A percentile compares a stretch with the other conserved stretches of the same genome.
Conservation (phyloP, 345 rosid species). For the Syzygium aqueum region DNA sequence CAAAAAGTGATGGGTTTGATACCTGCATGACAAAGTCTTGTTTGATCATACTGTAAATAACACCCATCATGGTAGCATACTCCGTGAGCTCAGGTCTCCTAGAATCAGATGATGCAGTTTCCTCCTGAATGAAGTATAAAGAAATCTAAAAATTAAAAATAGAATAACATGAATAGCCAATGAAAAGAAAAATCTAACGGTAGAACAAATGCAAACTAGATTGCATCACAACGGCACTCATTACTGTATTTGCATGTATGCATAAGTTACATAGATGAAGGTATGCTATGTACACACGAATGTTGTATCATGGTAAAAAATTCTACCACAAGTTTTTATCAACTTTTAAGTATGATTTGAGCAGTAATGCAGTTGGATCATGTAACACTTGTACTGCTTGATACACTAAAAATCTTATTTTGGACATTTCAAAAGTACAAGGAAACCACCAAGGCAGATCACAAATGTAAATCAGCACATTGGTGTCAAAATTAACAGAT, state of each 20-base stretch:
- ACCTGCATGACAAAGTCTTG: slow-evolving; percentile 81
- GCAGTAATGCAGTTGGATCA: not conserved
- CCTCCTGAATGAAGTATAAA: slow-evolving; percentile 14
- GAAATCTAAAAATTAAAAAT: not conserved
- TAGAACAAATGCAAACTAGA: not conserved
- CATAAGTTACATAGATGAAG: not conserved
- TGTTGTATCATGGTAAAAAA: not conserved
- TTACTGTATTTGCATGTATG: not conserved
- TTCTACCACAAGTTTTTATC: not conserved
- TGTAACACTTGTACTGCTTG: not conserved
- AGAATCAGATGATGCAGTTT: not conserved
- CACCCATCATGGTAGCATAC: slow-evolving; percentile 41
- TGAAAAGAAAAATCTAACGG: not conserved
- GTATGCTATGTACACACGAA: not conserved
- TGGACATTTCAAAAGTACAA: not conserved
- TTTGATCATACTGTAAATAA: slow-evolving; percentile 68
- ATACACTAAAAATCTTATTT: not conserved
- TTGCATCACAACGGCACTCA: not conserved
- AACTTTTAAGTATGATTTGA: not conserved
- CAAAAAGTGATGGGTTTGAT: not conserved
- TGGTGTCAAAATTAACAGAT: not conserved
- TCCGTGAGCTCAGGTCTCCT: slow-evolving; percentile 31
- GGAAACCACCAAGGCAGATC: not conserved
- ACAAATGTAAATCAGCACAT: not conserved
- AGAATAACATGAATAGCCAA: not conserved